A percentile compares a stretch with the other conserved stretches of the same genome.
Conservation (phyloP, 1,139 yeast species). For the Suhomyces choctaworum region DNA sequence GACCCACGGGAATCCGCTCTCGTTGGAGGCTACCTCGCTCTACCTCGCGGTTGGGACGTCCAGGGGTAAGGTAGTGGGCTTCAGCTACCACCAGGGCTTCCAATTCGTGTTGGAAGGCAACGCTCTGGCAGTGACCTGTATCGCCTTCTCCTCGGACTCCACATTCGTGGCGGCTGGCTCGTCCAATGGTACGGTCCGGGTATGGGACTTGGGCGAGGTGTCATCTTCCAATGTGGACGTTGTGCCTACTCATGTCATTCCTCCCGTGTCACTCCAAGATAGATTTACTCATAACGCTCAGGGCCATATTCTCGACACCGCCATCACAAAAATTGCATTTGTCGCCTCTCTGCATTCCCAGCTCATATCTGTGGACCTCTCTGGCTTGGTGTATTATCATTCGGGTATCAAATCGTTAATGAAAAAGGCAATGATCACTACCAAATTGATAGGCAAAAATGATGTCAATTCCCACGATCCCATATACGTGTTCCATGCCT, state of each 20-base stretch:
- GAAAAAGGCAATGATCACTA: constrained; percentile 50
- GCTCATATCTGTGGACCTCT: constrained; percentile 56
- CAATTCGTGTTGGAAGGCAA: constrained; percentile 37
- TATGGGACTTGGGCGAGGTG: constrained; percentile 30
- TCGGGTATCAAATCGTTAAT: constrained; percentile 56
- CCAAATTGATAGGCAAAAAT: constrained; percentile 54
- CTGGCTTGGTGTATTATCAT: constrained; percentile 63
- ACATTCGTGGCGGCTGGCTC: constrained; percentile 37
- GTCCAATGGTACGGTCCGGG: constrained; percentile 27
- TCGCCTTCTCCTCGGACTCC: constrained; percentile 37
- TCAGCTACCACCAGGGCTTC: constrained; percentile 62
- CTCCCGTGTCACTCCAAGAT: constrained; percentile 30
- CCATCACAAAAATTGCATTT: constrained; percentile 54
- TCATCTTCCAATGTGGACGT: not conserved
- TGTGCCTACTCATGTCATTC: constrained; percentile 22
- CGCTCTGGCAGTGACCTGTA: constrained; percentile 21
- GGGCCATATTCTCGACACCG: constrained; percentile 54
- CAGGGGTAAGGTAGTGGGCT: constrained; percentile 57
- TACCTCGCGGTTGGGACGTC: constrained; percentile 63
- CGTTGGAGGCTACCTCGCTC: constrained; percentile 47
- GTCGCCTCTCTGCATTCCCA: constrained; percentile 58
- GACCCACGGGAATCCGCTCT: constrained; percentile 51
- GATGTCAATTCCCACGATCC: constrained; percentile 25
- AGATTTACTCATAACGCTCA: constrained; percentile 32
- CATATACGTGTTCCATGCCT: constrained; percentile 25